Percentiles rank a stretch among this genome's conserved stretches.
These are phyloP conservation scores for Suillus brevipes DNA, from an alignment of 768 basidiomycete species.

Conservation along the genomic window DNA sequence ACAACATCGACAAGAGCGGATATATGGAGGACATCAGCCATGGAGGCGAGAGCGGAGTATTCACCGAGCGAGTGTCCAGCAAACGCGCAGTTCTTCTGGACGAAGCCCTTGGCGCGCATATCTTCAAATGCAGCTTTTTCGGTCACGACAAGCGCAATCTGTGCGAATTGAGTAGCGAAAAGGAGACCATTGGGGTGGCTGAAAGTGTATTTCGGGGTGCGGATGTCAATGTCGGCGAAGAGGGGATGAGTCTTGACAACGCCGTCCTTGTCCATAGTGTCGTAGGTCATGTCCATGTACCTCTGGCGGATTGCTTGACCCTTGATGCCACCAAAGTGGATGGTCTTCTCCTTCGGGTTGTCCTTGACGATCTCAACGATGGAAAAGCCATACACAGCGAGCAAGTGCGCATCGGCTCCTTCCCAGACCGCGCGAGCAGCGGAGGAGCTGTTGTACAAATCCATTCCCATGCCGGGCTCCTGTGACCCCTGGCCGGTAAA, in stretches of 20 bases:
- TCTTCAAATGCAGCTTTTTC: slow-evolving; percentile 99
- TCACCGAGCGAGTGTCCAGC: slow-evolving; percentile 98
- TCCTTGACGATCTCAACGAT: slow-evolving; percentile 99
- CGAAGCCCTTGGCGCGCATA: slow-evolving; percentile 93
- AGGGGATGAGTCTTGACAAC: slow-evolving; percentile 94
- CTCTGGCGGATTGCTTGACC: slow-evolving; percentile 97
- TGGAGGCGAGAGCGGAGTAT: slow-evolving; percentile 96
- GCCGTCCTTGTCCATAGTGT: slow-evolving; percentile 95
- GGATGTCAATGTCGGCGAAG: slow-evolving; percentile 92
- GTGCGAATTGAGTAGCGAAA: slow-evolving; percentile 97
- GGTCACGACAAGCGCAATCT: slow-evolving; percentile 96
- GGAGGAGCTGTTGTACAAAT: slow-evolving; percentile 88
- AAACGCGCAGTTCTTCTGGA: slow-evolving; percentile 90
- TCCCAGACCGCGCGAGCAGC: slow-evolving; percentile 98
- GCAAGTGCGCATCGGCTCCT: slow-evolving; percentile 88
- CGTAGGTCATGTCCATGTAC: slow-evolving; percentile 99
- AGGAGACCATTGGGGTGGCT: slow-evolving; percentile 92
- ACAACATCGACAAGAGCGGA: slow-evolving; percentile 96
- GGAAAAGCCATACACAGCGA: slow-evolving; percentile 96
- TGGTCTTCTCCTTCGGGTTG: slow-evolving; percentile 96
- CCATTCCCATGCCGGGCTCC: slow-evolving; percentile 99
- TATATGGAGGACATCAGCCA: slow-evolving; percentile 94
- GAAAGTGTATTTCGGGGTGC: slow-evolving; percentile 98
- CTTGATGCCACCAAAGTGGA: slow-evolving; percentile 99
- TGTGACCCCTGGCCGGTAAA: slow-evolving; percentile 99